Conservation (phyloP, 768 basidiomycete species). For the Pleurotus tuoliensis region DNA sequence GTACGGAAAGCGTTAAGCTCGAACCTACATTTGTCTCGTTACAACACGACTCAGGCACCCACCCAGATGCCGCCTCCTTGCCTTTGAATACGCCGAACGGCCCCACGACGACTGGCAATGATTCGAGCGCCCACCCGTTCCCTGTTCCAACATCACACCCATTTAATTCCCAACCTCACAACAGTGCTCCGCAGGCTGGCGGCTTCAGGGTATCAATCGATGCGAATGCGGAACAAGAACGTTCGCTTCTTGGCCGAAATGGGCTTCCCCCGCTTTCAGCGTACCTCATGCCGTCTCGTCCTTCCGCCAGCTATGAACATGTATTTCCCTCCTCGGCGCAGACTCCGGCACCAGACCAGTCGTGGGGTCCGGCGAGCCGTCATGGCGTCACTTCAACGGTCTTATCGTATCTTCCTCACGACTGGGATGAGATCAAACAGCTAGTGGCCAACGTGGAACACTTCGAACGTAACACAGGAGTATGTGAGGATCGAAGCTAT, state of each 20-base stretch:
- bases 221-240: background rate
- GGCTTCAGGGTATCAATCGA: no score
- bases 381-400: background rate
- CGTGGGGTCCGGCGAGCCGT: background rate
- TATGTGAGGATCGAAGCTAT: background rate
- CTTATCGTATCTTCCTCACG: background rate
- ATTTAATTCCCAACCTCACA: background rate
- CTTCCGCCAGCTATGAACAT: background rate
- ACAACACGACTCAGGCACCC: conserved; percentile 12
- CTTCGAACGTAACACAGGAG: background rate
- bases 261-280: background rate
- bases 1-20: conserved; percentile 22
- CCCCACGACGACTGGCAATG: background rate
- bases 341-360: background rate
- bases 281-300: background rate
- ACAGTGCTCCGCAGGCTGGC: background rate
- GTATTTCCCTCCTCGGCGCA: background rate
- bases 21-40: conserved; percentile 23
- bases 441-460: background rate
- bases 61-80: conserved; percentile 14
- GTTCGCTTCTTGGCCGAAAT: background rate
- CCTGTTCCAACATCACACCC: background rate
- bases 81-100: conserved; percentile 1
- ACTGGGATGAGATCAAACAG: background rate
- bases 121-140: background rate